phyloP scores from a whole-genome alignment of 2,329 filamentous ascomycete genomes.

The Akanthomyces uredinophilus region DNA sequence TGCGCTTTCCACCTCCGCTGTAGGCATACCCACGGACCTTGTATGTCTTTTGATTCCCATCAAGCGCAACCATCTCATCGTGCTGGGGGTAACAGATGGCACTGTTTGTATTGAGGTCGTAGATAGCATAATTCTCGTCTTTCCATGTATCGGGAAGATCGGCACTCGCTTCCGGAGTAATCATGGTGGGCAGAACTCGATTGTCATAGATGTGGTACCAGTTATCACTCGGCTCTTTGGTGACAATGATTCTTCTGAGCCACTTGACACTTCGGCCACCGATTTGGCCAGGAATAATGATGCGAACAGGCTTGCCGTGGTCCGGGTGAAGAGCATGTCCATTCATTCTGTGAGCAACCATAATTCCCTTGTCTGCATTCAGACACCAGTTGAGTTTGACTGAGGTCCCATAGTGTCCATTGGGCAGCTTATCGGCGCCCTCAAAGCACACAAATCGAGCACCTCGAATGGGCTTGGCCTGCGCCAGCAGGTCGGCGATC shows the following conservation, averaged over 20 bases:
- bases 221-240: slow-evolving; percentile 74
- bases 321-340: slow-evolving; percentile 74
- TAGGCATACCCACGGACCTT: slow-evolving; percentile 79
- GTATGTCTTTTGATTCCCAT: slow-evolving; percentile 48
- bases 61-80: slow-evolving; percentile 54
- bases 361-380: slow-evolving; percentile 75
- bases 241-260: slow-evolving; percentile 76
- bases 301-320: slow-evolving; percentile 77
- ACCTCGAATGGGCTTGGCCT: slow-evolving; percentile 60
- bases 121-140: slow-evolving; percentile 88
- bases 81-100: slow-evolving; percentile 76
- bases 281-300: slow-evolving; percentile 85
- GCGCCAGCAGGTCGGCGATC: slow-evolving; percentile 64
- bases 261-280: slow-evolving; percentile 91
- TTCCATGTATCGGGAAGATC: slow-evolving; percentile 73
- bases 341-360: slow-evolving; percentile 89
- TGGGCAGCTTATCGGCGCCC: slow-evolving; percentile 81
- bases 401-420: slow-evolving; percentile 83
- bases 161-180: slow-evolving; percentile 74
- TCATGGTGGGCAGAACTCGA: slow-evolving; percentile 78
- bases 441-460: slow-evolving; percentile 88
- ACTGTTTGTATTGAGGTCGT: slow-evolving; percentile 84
- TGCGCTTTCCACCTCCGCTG: slow-evolving; percentile 72
- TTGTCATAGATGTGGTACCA: slow-evolving; percentile 98
- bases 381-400: slow-evolving; percentile 84